Base-by-base conservation (phyloP, 345 rosid species). In the Kernera saxatilis region DNA sequence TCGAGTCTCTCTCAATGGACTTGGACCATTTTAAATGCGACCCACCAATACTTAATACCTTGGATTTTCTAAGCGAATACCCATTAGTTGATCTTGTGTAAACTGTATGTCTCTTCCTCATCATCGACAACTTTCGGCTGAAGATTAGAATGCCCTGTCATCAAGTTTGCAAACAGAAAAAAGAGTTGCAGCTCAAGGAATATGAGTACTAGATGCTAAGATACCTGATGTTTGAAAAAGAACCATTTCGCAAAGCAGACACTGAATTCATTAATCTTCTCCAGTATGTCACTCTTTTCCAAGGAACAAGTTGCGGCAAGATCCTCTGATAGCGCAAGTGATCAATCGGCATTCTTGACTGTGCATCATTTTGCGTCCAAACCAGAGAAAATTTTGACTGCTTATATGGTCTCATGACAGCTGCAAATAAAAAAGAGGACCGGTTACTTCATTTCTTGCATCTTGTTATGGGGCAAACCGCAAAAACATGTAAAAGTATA, bases 1-100 rank as follows among this genome's bases (percentile, higher is more conserved):
- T 89, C 14, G 96, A 88, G 66, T 48, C 82, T 72, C 81, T 86
- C 74, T 91, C 97, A 50, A 91, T 89, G 69, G 97, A 91, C 82
- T 91, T 84, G 62, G 97, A 93, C 99, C 97, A 93, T 79, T 88
- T 94, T 78, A 94, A 83, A 82, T 88, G 91, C 40, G 93, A 77
- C 40, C 99, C 95, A 32, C 89, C 96, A 73, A 94, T 84, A 80
- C 98, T 85, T 70, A 88, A 71, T 29, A 94, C 96, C 87, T 94
- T 89, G 53, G 96, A 88, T 80, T 87, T 91, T 72, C 83, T 74
- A 72, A 91, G 94, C 18, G 99, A 91, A 77, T 82, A 88, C 36
- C 97, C 98, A 81, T 83, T 88, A 49, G 64, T 83, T 73, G 99
- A 91, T 81, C 96, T 85, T 56, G 87, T 86, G 81, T 91, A 94